Base-by-base conservation (phyloP, 148 eudicot species). In the Simmondsia chinensis region DNA sequence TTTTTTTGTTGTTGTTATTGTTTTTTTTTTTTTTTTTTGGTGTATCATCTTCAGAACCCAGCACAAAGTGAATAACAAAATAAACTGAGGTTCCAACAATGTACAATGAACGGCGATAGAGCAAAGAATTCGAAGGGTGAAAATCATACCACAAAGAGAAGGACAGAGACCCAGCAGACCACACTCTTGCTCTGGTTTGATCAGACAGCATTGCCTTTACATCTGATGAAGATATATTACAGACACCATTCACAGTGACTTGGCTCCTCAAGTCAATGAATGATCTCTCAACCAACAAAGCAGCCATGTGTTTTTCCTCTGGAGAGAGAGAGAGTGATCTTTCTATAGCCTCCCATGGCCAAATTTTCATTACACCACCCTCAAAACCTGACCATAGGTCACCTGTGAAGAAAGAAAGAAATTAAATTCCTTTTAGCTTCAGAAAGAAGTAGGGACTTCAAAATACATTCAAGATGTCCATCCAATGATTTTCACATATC, bases 331-430 rank as follows among this genome's bases (percentile, higher is more conserved):
- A 70, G 7, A 82, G 72, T 7, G 96, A 86, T 56, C 86, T 93
- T 61, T 82, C 94, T 25, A 93, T 59, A 6, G 94, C 49, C 57
- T 93, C 99, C 94, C 89, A 93, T 1, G 96, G 79, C 96, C 99
- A 93, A 11, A 93, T 70, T 41, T 68, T 74, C 52, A 93, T 82
- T 33, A 54, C 50, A 14, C 99, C 99, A 7, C 77, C 78, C 61
- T 93, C 99, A 33, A 70, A 74, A 34, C 96, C 96, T 12, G 87
- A 65, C 99, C 99, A 86, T 48, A 91, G 33, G 60, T 91, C 95
- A 61, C 97, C 97, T 85, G 65, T 37, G 43, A 39, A 39, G 9
- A 5, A 30, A 19, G 26, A 41, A 12, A 11, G 35, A 20, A 15
- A 28, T 5, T 32, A 48, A 12, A 11, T 35, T n/a, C 1, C 9